Base-by-base conservation (phyloP, 768 basidiomycete species). In the Saitozyma sp. region DNA sequence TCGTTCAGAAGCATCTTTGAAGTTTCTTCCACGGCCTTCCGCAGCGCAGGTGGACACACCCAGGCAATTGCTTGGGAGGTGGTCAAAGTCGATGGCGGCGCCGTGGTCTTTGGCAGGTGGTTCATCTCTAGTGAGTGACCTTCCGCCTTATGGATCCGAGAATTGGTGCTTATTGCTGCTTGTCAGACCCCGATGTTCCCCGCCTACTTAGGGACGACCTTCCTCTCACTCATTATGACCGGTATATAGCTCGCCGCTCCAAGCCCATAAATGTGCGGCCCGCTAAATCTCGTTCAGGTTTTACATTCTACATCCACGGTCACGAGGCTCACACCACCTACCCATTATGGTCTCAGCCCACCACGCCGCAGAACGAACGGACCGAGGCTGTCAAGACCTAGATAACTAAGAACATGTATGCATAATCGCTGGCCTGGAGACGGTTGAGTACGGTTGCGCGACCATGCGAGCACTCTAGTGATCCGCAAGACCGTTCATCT, bases 291-390 rank as follows among this genome's bases (percentile, higher is more conserved):
- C n/a, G n/a, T n/a, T n/a, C n/a, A n/a, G n/a, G n/a, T n/a, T n/a
- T n/a, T 8, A 68, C 66, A 2, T 68, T 68, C 66, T 68, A 68
- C 54, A 58, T 63, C 19, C 62, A 59, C 1, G 66, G 66, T 41
- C 42, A 54, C 3, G 43, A 64, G 37, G 66, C 63, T 6, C 64
- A 68, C 54, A 66, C 64, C 16, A 58, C 54, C 5, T 65, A 65
- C 41, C 9, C 10, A 9, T 5, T 54, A 19, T 55, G 16, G 37
- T 65, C 59, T 29, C 55, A 58, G 43, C 58, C 64, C 14, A 49
- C 64, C 9, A 65, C 59, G 6, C 53, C 9, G 43, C 43, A n/a
- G n/a, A n/a, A n/a, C n/a, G n/a, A n/a, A n/a, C n/a, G n/a, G n/a
- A n/a, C n/a, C n/a, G n/a, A n/a, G n/a, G n/a, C n/a, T n/a, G n/a